A percentile compares a stretch with the other conserved stretches of the same genome.
Evolutionary conservation across 139 green algal genomes (phyloP).

Genomic region (Trebouxia sp.): DNA sequence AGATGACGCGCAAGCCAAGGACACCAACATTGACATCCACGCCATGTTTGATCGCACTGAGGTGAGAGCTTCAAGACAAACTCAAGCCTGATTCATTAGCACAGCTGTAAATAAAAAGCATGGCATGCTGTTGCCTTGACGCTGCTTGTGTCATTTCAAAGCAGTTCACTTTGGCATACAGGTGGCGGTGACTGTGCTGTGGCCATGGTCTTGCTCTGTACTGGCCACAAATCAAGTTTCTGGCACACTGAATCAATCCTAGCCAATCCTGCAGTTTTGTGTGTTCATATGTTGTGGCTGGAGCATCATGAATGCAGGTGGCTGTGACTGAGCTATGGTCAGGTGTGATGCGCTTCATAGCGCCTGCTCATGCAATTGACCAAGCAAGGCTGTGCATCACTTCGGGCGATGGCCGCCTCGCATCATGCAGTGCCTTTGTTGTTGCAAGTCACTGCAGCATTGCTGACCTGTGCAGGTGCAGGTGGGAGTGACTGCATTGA

Average conservation of each 20-base stretch:
- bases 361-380: not conserved
- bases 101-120: too few species aligned
- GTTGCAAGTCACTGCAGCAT: not conserved
- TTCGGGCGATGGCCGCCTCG: not conserved
- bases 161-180: not conserved
- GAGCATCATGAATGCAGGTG: not conserved
- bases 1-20: not conserved
- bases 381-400: not conserved
- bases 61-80: not conserved
- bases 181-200: not conserved
- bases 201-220: not conserved
- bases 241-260: not conserved
- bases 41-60: conserved; percentile 17
- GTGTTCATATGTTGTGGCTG: not conserved
- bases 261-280: not conserved
- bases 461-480: not conserved
- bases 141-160: too few species aligned
- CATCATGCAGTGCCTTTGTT: conserved; percentile 11
- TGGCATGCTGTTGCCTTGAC: too few species aligned
- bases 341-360: not conserved
- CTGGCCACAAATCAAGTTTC: not conserved
- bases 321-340: not conserved
- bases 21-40: not conserved
- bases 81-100: too few species aligned
- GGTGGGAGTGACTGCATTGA: too few species aligned